Evolutionary conservation across 257 asterid species (phyloP), one percentile per base, ranked within the genome.

Genomic region (Scutellaria galericulata): DNA sequence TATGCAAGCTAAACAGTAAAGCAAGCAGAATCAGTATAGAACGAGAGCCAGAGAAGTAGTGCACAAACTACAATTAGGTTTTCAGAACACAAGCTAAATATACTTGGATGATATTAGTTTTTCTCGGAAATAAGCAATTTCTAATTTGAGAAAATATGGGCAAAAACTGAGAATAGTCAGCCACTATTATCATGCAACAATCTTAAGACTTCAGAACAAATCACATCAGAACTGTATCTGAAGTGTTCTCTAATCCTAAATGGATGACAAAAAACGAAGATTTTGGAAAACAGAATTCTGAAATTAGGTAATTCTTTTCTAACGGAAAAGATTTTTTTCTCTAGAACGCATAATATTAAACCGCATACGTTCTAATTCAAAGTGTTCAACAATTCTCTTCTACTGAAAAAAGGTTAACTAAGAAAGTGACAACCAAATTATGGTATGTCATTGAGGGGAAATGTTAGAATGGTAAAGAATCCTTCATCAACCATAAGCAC

Each of bases 161-260:
- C 11, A 15, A 60, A 57, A 24, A 54, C 1, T 74, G 46, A 35
- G 7, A 18, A 45, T 53, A 66, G 39, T 54, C 40, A 31, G 47
- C 27, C 37, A 15, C 46, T 45, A 40, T 39, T 73, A 56, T 15
- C 52, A 39, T 61, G 63, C 52, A 20, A 35, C 51, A 71, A 58
- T 58, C 47, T 42, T 56, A 71, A 59, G 44, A 27, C 70, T 65
- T 72, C 14, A 37, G 53, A 61, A 60, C 22, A 63, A 73, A 52
- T 50, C 12, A 20, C 48, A 61, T 20, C 55, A 71, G 20, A 27
- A 46, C 37, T 57, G 24, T 9, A 54, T 40, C 46, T 35, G 13
- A 73, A 22, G 48, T 27, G 2, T 41, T 51, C 47, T 13, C 13
- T 13, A n/a, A 47, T 6, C 70, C 46, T 27, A 46, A 40, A 40